A percentile compares a stretch with the other conserved stretches of the same genome.
Conservation (phyloP, 2,329 filamentous ascomycete genomes). For the Fusarium sp. region DNA sequence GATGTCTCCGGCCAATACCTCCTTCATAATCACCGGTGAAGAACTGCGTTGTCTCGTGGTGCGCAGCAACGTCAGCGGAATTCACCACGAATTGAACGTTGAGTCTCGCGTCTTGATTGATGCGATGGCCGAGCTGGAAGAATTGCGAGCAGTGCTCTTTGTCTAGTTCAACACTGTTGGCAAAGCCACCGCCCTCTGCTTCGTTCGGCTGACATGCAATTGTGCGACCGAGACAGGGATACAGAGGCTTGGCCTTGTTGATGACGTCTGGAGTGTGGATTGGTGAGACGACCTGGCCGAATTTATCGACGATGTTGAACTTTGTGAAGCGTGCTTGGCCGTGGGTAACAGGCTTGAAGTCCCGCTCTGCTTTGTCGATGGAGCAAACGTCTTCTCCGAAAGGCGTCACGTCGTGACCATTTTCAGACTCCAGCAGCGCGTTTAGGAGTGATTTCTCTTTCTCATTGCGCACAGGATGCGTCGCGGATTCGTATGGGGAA, state of each 20-base stretch:
- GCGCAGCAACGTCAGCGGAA: neutral
- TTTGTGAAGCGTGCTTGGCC: neutral
- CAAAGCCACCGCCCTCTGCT: neutral
- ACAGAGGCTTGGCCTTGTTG: neutral
- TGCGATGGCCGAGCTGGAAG: neutral
- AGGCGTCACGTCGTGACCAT: neutral
- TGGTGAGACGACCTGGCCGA: neutral
- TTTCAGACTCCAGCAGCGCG: rapidly evolving
- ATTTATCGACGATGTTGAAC: neutral
- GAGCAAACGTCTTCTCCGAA: neutral
- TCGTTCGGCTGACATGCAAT: neutral
- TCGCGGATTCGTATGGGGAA: neutral
- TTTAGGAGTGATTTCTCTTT: neutral
- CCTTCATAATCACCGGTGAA: neutral
- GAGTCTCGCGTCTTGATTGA: neutral
- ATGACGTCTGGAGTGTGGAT: neutral
- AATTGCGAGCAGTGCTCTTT: neutral
- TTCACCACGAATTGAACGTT: neutral
- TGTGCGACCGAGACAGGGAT: neutral
- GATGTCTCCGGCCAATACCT: neutral
- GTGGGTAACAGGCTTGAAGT: neutral
- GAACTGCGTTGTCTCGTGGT: neutral
- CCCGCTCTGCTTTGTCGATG: neutral
- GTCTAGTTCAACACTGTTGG: neutral
- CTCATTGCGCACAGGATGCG: neutral